phyloP scores from a whole-genome alignment of 495 filamentous ascomycete species.

The Sphaerosporella brunnea region DNA sequence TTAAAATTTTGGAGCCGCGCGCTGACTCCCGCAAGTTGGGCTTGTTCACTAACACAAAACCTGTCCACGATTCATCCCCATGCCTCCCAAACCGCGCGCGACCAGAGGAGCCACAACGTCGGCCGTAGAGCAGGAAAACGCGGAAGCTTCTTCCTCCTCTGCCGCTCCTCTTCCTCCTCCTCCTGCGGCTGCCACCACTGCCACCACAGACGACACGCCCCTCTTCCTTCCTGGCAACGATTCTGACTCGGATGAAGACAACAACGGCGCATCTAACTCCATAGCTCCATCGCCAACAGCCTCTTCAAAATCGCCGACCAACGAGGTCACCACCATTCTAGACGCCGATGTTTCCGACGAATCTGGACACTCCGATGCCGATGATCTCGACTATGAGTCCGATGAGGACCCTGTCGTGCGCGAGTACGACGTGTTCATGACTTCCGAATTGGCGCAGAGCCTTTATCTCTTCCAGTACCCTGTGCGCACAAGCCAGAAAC shows the following conservation, averaged over 20 bases:
- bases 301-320: too few relatives aligned
- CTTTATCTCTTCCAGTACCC: constrained; percentile 58
- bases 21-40: too few relatives aligned
- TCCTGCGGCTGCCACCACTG: not conserved
- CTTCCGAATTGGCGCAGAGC: constrained; percentile 25
- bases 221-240: not conserved
- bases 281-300: not conserved
- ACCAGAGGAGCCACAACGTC: too few relatives aligned
- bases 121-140: too few relatives aligned
- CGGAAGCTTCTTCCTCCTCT: too few relatives aligned
- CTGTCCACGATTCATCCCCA: too few relatives aligned
- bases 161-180: too few relatives aligned
- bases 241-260: not conserved
- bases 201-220: not conserved
- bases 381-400: constrained; percentile 1
- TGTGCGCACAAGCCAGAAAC: constrained; percentile 32
- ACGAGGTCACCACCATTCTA: not conserved
- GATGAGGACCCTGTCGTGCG: constrained; percentile 22
- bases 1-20: too few relatives aligned
- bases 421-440: constrained; percentile 23
- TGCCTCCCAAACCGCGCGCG: too few relatives aligned
- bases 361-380: not conserved
- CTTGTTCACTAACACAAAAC: too few relatives aligned
- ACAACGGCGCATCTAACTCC: not conserved
- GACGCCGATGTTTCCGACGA: not conserved